phyloP scores from a whole-genome alignment of 2,329 filamentous ascomycete species.

The Monosporascus cannonballus region DNA sequence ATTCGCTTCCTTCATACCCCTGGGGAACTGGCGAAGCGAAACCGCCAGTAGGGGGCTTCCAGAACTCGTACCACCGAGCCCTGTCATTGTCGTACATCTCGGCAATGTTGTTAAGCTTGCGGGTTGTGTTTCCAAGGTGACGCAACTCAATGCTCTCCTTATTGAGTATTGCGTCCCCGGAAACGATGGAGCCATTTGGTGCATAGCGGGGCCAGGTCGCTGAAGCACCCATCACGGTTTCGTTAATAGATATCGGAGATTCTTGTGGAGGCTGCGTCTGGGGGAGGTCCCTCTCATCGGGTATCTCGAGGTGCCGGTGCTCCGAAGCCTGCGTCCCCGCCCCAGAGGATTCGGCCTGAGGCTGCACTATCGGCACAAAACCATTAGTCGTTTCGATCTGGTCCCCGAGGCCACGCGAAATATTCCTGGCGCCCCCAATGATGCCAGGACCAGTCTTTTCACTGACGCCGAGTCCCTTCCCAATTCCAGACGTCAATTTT shows the following conservation, averaged over 20 bases:
- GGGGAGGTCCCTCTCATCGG: conserved; percentile 27
- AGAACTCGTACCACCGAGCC: conserved; percentile 55
- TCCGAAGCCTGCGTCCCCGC: conserved; percentile 19
- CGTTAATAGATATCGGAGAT: conserved; percentile 12
- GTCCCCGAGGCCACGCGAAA: conserved; percentile 44
- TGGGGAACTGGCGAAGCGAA: conserved; percentile 58
- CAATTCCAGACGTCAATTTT: conserved; percentile 46
- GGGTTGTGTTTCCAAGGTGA: conserved; percentile 43
- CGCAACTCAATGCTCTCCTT: conserved; percentile 26
- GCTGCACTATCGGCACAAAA: conserved; percentile 33
- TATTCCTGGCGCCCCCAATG: conserved; percentile 37
- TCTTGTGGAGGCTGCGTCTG: conserved; percentile 16
- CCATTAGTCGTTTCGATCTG: conserved; percentile 51
- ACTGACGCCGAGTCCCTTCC: conserved; percentile 36
- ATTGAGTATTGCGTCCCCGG: conserved; percentile 33
- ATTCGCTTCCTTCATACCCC: conserved; percentile 39
- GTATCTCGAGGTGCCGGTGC: conserved; percentile 24
- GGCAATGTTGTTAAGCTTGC: conserved; percentile 41
- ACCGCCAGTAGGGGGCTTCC: conserved; percentile 55
- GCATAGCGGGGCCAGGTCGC: conserved; percentile 22
- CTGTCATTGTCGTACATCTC: conserved; percentile 42
- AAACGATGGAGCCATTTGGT: conserved; percentile 30
- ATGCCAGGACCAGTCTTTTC: conserved; percentile 38
- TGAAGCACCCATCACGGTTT: conserved; percentile 23
- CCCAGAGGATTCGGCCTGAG: conserved; percentile 13